Evolutionary conservation across 164 flowering plant species (phyloP), one percentile per base, ranked within the genome.

Genomic region (Nelumbo lutea): DNA sequence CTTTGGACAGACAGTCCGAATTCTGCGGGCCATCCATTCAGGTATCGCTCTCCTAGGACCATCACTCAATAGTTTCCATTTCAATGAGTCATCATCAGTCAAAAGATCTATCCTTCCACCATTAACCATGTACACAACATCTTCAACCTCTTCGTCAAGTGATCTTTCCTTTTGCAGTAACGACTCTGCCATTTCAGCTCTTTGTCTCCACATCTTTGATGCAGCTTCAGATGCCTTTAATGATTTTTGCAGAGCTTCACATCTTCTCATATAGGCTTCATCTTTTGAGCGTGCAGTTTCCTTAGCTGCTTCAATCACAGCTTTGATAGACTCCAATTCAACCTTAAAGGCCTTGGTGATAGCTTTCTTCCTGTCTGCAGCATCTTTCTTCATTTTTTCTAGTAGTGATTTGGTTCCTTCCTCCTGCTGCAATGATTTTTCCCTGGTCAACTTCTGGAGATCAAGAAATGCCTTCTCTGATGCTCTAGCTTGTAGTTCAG

Each of bases 21-120:
- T 86, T 75, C 79, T 80, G 50, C 86, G 75, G 15, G 85, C 85
- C 86, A 83, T 81, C 86, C 87, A 86, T 51, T 81, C 83, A 68
- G 88, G 90, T 53, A 80, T 80, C 62, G 83, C 86, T 66, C 85
- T 75, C 67, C 85, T 83, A 67, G 90, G 88, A 68, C 90, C 90
- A 65, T 81, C 87, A 69, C 79, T 79, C 62, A 86, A 76, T 48
- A 84, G 84, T 71, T 81, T 86, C 87, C 83, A 83, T 67, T 83
- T 86, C 59, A 59, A 79, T 55, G 87, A 75, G 73, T 86, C 85
- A 57, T 79, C 85, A 65, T 83, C 85, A 62, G 83, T 79, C 76
- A 83, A 71, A 75, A 86, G 80, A 71, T 83, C 87, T 67, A 86
- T 75, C 60, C 86, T 73, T 65, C 90, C 90, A 66, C 90, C 90